Evolutionary conservation across 2,329 filamentous ascomycete species (phyloP).

Genomic region (Didymella pomorum): DNA sequence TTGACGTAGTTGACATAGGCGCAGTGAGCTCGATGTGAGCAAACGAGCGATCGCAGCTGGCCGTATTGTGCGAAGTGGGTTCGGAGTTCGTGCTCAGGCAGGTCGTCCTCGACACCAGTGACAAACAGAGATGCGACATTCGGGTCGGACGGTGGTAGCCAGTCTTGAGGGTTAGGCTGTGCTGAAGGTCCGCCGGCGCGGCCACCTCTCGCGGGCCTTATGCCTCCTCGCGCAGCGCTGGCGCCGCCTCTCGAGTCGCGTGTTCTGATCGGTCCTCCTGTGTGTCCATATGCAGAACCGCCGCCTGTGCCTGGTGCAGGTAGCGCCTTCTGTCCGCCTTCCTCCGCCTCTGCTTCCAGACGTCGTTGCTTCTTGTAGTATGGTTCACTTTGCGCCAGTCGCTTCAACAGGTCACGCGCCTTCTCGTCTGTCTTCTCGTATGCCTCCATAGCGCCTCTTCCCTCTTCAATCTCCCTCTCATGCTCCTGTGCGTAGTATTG

Average conservation of each 20-base stretch:
- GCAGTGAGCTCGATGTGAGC: constrained; percentile 96
- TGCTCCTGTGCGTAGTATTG: constrained; percentile 99
- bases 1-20: constrained; percentile 95
- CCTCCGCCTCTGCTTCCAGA: constrained; percentile 66
- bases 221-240: constrained; percentile 43
- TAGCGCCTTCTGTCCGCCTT: constrained; percentile 53
- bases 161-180: constrained; percentile 84
- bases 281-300: constrained; percentile 46
- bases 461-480: constrained; percentile 93
- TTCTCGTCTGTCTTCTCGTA: constrained; percentile 99
- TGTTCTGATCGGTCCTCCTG: constrained; percentile 80
- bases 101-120: constrained; percentile 93
- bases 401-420: constrained; percentile 83
- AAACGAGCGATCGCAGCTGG: constrained; percentile 89
- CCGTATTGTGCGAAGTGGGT: constrained; percentile 90
- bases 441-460: constrained; percentile 78
- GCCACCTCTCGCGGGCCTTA: constrained; percentile 53
- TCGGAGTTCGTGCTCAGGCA: constrained; percentile 90
- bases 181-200: constrained; percentile 68
- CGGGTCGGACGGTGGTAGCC: constrained; percentile 80
- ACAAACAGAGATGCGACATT: constrained; percentile 94
- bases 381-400: constrained; percentile 89
- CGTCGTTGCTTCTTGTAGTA: constrained; percentile 90
- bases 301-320: constrained; percentile 50
- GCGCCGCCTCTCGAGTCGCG: constrained; percentile 60